Conservation (phyloP, 805 yeast species). For the Teunomyces atbi region DNA sequence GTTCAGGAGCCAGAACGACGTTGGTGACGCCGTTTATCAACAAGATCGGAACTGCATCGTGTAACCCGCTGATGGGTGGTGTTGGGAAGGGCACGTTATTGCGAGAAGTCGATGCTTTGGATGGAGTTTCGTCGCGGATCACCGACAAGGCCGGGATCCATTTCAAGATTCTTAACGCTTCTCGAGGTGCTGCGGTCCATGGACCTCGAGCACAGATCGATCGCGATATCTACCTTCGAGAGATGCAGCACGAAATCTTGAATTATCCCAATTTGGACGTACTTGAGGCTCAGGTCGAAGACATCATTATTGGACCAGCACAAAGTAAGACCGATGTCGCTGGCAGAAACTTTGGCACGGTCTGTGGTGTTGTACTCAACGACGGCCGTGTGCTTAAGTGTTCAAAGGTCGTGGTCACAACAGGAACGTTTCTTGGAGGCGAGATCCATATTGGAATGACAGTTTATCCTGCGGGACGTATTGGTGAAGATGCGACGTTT, state of each 20-base stretch:
- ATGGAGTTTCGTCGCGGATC: conserved; percentile 84
- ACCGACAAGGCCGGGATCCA: conserved; percentile 93
- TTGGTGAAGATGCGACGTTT: conserved; percentile 88
- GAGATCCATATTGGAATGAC: conserved; percentile 90
- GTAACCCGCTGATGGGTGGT: conserved; percentile 98
- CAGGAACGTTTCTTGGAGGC: conserved; percentile 93
- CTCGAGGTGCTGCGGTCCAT: conserved; percentile 96
- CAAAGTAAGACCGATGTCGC: conserved; percentile 21
- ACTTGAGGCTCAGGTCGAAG: conserved; percentile 77
- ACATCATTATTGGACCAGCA: conserved; percentile 60
- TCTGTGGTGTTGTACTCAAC: conserved; percentile 71
- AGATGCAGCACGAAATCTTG: conserved; percentile 71
- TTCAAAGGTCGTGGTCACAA: conserved; percentile 77
- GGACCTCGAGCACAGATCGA: conserved; percentile 98
- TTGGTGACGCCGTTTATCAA: conserved; percentile 72
- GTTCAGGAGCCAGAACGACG: conserved; percentile 70
- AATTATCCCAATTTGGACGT: conserved; percentile 58
- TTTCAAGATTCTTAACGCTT: conserved; percentile 78
- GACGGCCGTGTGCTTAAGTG: conserved; percentile 63
- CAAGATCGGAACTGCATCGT: conserved; percentile 91
- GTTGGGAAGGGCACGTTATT: conserved; percentile 94
- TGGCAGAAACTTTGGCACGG: conserved; percentile 44
- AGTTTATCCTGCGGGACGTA: conserved; percentile 84
- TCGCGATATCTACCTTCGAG: conserved; percentile 67
- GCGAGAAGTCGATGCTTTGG: conserved; percentile 93